These are phyloP conservation scores for Pezicula rhizophila DNA, from an alignment of 2,329 filamentous ascomycete genomes.

Conservation along the genomic window DNA sequence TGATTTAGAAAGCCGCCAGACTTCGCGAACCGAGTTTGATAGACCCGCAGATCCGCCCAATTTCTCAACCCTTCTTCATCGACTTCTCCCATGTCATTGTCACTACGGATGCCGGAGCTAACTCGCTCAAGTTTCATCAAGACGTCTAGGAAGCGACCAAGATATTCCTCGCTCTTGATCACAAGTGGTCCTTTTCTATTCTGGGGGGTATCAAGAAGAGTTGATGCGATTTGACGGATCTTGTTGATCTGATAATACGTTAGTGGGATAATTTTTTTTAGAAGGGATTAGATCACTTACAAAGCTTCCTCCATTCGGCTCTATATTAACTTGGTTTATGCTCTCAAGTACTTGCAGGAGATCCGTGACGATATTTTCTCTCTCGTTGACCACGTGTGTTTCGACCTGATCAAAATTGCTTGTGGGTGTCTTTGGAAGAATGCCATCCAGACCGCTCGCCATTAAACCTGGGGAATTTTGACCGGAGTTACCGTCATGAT, in stretches of 20 bases:
- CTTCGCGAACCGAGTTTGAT: conserved; percentile 66
- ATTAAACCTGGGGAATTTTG: conserved; percentile 19
- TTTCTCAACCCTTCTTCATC: conserved; percentile 68
- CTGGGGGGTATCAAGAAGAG: conserved; percentile 60
- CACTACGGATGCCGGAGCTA: conserved; percentile 35
- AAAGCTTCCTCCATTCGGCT: conserved; percentile 61
- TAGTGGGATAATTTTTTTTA: conserved; percentile 3
- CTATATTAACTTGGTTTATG: conserved; percentile 80
- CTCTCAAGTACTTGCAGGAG: conserved; percentile 68
- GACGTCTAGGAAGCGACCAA: conserved; percentile 68
- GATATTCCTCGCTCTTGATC: conserved; percentile 61
- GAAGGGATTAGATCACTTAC: conserved; percentile 36
- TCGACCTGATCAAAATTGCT: conserved; percentile 35
- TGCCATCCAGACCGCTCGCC: conserved; percentile 19
- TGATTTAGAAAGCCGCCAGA: conserved; percentile 47
- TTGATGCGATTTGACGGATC: conserved; percentile 77
- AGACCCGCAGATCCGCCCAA: conserved; percentile 76
- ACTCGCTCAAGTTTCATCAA: conserved; percentile 61
- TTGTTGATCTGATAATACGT: conserved; percentile 55
- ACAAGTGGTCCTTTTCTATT: conserved; percentile 45
- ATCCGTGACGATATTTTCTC: conserved; percentile 75
- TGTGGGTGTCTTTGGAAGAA: conserved; percentile 30
- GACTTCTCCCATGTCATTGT: conserved; percentile 35
- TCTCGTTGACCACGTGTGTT: conserved; percentile 61
- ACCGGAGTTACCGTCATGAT: conserved; percentile 3